Base-by-base conservation (phyloP, 257 asterid genomes). In the Henckelia pumila region DNA sequence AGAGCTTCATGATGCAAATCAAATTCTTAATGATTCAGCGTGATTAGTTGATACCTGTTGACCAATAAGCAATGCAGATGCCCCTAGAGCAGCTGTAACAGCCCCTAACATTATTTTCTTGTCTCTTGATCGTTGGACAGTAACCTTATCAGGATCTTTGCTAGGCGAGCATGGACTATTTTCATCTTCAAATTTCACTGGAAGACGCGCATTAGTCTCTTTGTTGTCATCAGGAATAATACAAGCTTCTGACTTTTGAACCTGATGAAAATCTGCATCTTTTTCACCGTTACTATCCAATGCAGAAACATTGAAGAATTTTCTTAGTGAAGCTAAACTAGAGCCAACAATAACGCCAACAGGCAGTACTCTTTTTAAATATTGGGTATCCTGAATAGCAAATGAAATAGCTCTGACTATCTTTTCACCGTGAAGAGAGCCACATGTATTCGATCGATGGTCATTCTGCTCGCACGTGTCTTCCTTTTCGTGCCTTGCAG, bases 11-110 rank as follows among this genome's bases (percentile, higher is more conserved):
- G 62, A 56, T 66, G 67, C 60, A 53, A 26, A 44, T 22, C 13
- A 57, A 73, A 61, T 25, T 67, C 56, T 66, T 53, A 16, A 72
- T 5, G 16, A 59, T 56, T 29, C 5, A 24, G 25, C 13, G 53
- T 33, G 37, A 63, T 23, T 59, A 77, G 47, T 67, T 66, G 57
- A 65, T 80, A 94, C 99, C 89, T 78, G 83, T 56, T 90, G 92
- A 66, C 80, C 77, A 64, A 79, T 80, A 70, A 94, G 80, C 2
- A 94, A 79, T 67, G 95, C 97, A 62, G 99, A 91, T 72, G 99
- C 96, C 53, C 99, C 96, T 32, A 94, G 74, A 66, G 99, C 99
- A 76, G 99, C 97, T 53, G 99, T 82, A 67, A 90, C 90, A 67
- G 96, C 95, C 76, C 97, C 95, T 67, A 84, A 84, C 95, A 88